phyloP scores from a whole-genome alignment of 495 filamentous ascomycete species.

The Penicillium subrubescens region DNA sequence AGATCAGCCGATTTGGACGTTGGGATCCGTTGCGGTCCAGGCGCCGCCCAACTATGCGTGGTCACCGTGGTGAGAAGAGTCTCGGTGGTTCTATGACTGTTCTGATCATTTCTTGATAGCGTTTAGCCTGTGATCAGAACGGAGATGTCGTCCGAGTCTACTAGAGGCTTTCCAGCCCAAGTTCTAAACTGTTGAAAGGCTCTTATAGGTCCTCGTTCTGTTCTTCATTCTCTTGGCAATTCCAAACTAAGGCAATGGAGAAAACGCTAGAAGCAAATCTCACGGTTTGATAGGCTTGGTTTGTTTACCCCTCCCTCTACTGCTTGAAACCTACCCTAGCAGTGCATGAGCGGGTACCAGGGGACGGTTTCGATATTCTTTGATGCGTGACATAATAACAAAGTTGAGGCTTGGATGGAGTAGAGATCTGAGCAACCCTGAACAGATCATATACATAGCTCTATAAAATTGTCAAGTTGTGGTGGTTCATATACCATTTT shows the following conservation, averaged over 20 bases:
- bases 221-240: background rate
- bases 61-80: background rate
- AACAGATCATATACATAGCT: too few relatives aligned
- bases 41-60: background rate
- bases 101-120: background rate
- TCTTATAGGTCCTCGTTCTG: background rate
- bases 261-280: background rate
- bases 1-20: background rate
- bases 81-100: background rate
- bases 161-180: background rate
- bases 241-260: background rate
- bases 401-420: background rate
- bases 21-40: conserved; percentile 7
- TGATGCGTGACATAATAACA: background rate
- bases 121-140: background rate
- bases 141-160: background rate
- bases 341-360: background rate
- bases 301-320: background rate
- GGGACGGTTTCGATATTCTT: background rate
- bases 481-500: background rate
- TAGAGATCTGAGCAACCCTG: background rate
- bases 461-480: background rate
- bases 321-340: background rate
- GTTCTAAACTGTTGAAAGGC: background rate
- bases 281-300: background rate